phyloP scores from a whole-genome alignment of 2,329 filamentous ascomycete genomes.

The Akanthomyces lecanii region DNA sequence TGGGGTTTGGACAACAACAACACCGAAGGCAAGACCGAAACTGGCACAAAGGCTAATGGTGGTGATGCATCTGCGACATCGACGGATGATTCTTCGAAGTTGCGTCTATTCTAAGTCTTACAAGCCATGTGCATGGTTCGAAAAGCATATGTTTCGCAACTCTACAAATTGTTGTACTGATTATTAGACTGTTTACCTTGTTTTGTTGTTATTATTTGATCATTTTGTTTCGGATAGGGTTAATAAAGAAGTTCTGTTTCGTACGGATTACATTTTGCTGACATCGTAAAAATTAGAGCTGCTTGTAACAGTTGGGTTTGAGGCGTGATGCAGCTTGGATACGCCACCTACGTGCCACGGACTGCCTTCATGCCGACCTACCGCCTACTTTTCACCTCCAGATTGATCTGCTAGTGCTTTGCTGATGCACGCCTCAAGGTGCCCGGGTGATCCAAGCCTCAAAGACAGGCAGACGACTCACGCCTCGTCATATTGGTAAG shows the following conservation, averaged over 20 bases:
- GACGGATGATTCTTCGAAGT: background rate
- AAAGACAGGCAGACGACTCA: too few species aligned
- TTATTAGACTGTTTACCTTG: constrained; percentile 12
- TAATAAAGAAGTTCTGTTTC: constrained; percentile 10
- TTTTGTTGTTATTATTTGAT: constrained; percentile 13
- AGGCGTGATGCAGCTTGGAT: too few species aligned
- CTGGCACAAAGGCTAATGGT: constrained; percentile 7
- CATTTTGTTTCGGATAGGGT: constrained; percentile 14
- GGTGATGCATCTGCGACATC: background rate
- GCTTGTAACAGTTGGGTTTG: too few species aligned
- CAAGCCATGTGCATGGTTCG: background rate
- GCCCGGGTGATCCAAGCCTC: too few species aligned
- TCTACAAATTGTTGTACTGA: constrained; percentile 7
- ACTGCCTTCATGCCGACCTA: too few species aligned
- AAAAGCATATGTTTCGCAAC: background rate
- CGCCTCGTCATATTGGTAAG: too few species aligned
- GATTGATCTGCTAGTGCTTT: too few species aligned
- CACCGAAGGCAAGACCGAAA: constrained; percentile 7
- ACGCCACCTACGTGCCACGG: too few species aligned
- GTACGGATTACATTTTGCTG: background rate
- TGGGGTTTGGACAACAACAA: constrained; percentile 13
- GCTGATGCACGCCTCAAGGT: too few species aligned
- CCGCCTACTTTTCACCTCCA: too few species aligned
- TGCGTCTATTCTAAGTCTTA: constrained; percentile 4
- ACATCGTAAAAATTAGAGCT: background rate